Base-by-base conservation (phyloP, 345 rosid species). In the Jatropha curcas region DNA sequence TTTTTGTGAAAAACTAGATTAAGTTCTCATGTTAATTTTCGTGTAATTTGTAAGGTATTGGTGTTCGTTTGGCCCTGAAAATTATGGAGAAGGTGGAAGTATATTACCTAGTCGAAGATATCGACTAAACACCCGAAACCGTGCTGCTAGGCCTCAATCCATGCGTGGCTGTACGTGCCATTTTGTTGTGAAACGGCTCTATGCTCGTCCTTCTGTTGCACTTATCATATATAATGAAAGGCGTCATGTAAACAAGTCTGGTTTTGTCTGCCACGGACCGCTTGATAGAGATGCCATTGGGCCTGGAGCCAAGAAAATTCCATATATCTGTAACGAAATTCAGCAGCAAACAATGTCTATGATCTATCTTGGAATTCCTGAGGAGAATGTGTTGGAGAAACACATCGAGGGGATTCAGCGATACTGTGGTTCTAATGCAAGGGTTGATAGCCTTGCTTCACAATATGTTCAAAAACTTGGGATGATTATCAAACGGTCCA, bases 21-120 rank as follows among this genome's bases (percentile, higher is more conserved):
- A n/a, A n/a, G 4, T 50, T 48, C 19, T 31, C 31, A 6, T 62
- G 61, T 52, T 63, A 22, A 14, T 68, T 58, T 52, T 68, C 48
- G 0, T 60, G 64, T 45, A 34, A 24, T 56, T 53, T 61, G 6
- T 11, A 66, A 91, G 99, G 84, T 92, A 92, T 83, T 92, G 97
- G 94, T 95, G 96, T 57, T 95, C 92, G n/a, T 91, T 92, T 71
- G 99, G 99, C 65, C 97, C 98, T 71, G 97, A 95, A 87, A 92
- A 92, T 86, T 92, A 95, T 71, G 98, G 98, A 22, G 96, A 92
- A 87, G 98, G 97, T 71, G 98, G 99, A 70, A 82, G 81, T 53
- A 80, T 88, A 53, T 84, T 95, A 46, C 99, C 99, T 34, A 92
- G 97, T 81, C 82, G 96, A 79, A 95, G 84, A 61, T 91, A 91